Conservation (phyloP, 2,329 filamentous ascomycete species). For the Sarocladium strictum region DNA sequence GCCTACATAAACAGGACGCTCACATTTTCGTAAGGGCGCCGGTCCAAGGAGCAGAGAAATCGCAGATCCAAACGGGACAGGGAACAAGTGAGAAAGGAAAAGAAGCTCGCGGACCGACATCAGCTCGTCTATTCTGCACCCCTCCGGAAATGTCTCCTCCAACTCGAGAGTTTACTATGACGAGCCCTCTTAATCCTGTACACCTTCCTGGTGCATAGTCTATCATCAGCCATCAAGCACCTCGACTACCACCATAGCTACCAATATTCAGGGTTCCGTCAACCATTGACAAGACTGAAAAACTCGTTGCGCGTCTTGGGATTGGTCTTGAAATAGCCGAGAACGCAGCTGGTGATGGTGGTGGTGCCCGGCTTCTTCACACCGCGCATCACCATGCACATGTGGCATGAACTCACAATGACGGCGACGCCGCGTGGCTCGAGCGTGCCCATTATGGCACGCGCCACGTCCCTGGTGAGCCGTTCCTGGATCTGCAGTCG, state of each 20-base stretch:
- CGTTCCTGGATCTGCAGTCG: slow-evolving; percentile 93
- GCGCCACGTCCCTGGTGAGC: slow-evolving; percentile 89
- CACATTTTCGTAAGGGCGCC: background rate
- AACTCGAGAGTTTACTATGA: background rate
- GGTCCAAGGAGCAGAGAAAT: background rate
- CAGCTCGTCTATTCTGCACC: background rate
- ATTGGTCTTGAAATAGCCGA: slow-evolving; percentile 89
- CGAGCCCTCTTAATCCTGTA: background rate
- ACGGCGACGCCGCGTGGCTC: slow-evolving; percentile 95
- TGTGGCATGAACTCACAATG: slow-evolving; percentile 91
- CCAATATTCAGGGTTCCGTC: background rate
- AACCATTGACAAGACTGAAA: slow-evolving; percentile 60
- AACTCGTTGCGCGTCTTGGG: slow-evolving; percentile 96
- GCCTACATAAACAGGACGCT: background rate
- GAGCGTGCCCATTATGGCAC: slow-evolving; percentile 86
- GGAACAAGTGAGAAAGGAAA: background rate
- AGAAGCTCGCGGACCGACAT: background rate
- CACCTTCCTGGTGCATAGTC: background rate
- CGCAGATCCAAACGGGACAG: background rate
- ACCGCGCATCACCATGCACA: slow-evolving; percentile 99
- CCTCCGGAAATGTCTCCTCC: background rate
- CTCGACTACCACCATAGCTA: background rate
- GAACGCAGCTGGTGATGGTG: slow-evolving; percentile 95
- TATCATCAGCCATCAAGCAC: background rate
- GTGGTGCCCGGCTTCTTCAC: slow-evolving; percentile 82